phyloP scores from a whole-genome alignment of 805 yeast genomes.

The Yueomyces sp. region DNA sequence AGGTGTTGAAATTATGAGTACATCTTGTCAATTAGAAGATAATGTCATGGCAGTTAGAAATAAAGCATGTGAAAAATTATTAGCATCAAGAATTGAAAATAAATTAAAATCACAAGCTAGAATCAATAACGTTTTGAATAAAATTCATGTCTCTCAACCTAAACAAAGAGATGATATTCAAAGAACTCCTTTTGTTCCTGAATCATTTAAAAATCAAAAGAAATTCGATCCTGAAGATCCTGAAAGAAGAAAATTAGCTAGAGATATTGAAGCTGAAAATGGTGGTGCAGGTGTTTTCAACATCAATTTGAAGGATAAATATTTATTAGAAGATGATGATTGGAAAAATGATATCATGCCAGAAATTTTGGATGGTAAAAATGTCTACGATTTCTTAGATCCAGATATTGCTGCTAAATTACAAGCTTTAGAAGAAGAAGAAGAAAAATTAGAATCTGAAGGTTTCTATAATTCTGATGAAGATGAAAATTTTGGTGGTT shows the following conservation, averaged over 20 bases:
- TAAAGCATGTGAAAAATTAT: conserved; percentile 91
- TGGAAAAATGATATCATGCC: conserved; percentile 99
- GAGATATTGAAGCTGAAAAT: conserved; percentile 84
- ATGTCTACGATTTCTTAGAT: conserved; percentile 94
- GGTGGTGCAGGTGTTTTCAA: conserved; percentile 99
- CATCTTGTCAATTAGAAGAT: conserved; percentile 90
- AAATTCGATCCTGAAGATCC: conserved; percentile 76
- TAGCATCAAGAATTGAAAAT: conserved; percentile 92
- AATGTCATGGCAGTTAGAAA: conserved; percentile 93
- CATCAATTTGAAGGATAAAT: conserved; percentile 84
- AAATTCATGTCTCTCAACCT: conserved; percentile 90
- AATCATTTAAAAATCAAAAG: conserved; percentile 41
- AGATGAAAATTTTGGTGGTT: conserved; percentile 57
- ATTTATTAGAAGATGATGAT: conserved; percentile 84
- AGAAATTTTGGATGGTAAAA: conserved; percentile 88
- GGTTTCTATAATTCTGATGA: conserved; percentile 91
- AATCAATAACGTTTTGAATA: conserved; percentile 78
- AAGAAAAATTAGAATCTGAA: conserved; percentile 81
- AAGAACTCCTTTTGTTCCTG: conserved; percentile 76
- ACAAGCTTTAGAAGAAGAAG: conserved; percentile 93
- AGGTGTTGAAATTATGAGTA: conserved; percentile 84
- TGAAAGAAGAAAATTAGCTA: conserved; percentile 64
- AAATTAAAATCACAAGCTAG: conserved; percentile 88
- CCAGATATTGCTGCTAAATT: conserved; percentile 89
- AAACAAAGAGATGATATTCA: conserved; percentile 74